phyloP scores from a whole-genome alignment of 2,329 filamentous ascomycete genomes.

The Paraconiothyrium brasiliense region DNA sequence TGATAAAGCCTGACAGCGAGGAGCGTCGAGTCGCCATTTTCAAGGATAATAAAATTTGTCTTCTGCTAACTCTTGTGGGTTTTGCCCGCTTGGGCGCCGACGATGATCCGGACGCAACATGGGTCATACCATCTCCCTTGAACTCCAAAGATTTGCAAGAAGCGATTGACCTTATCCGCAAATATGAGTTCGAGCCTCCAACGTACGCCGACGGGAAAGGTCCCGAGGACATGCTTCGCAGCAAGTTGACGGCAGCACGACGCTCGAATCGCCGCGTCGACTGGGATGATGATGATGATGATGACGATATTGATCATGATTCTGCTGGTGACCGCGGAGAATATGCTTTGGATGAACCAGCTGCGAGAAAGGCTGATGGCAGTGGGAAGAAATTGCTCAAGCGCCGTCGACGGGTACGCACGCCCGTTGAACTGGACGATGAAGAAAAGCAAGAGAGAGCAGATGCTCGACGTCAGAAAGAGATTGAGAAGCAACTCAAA shows the following conservation, averaged over 20 bases:
- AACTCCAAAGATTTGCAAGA: constrained; percentile 73
- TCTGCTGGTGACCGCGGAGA: constrained; percentile 64
- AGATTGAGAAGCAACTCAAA: constrained; percentile 78
- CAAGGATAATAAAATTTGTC: constrained; percentile 86
- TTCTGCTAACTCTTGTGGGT: constrained; percentile 81
- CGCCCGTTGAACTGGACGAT: constrained; percentile 68
- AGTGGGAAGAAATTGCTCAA: constrained; percentile 62
- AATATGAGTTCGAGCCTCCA: constrained; percentile 80
- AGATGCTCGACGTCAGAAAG: constrained; percentile 69
- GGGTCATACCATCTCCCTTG: constrained; percentile 77
- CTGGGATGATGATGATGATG: constrained; percentile 79
- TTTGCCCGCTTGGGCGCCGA: constrained; percentile 72
- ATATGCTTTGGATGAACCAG: constrained; percentile 76
- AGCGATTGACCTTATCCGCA: constrained; percentile 75
- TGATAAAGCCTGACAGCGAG: constrained; percentile 68
- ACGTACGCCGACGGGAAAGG: constrained; percentile 77
- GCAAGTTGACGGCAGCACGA: constrained; percentile 65
- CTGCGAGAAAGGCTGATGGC: constrained; percentile 63
- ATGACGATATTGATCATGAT: constrained; percentile 67
- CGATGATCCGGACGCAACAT: constrained; percentile 78
- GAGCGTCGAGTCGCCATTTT: constrained; percentile 78
- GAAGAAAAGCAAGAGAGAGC: constrained; percentile 68
- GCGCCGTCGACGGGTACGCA: constrained; percentile 66
- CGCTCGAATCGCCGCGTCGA: constrained; percentile 59
- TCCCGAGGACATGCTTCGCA: constrained; percentile 81